phyloP scores from a whole-genome alignment of 2,329 filamentous ascomycete genomes.

The Trichoderma koningiopsis region DNA sequence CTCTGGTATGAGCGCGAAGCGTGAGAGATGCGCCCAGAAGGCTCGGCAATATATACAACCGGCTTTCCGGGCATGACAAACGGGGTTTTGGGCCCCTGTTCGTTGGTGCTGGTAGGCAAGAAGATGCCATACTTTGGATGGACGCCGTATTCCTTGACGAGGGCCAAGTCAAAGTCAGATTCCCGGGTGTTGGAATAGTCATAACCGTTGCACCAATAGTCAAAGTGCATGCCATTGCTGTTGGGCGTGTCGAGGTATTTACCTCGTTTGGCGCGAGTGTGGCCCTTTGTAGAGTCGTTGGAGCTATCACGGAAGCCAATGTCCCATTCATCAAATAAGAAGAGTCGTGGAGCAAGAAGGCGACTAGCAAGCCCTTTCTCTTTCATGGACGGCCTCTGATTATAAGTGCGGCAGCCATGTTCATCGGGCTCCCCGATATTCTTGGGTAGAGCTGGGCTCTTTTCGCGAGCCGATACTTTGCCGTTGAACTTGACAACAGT shows the following conservation, averaged over 20 bases:
- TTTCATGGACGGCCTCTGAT: slow-evolving; percentile 44
- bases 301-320: slow-evolving; percentile 63
- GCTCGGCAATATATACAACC: slow-evolving; percentile 51
- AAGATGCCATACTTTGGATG: slow-evolving; percentile 59
- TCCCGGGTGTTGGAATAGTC: slow-evolving; percentile 53
- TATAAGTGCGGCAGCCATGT: slow-evolving; percentile 52
- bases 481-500: slow-evolving; percentile 34
- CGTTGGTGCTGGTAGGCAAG: slow-evolving; percentile 51
- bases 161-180: slow-evolving; percentile 54
- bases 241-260: slow-evolving; percentile 58
- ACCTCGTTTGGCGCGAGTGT: slow-evolving; percentile 55
- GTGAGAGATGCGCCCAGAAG: slow-evolving; percentile 51
- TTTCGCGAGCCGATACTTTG: slow-evolving; percentile 40
- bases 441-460: slow-evolving; percentile 44
- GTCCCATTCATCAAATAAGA: slow-evolving; percentile 54
- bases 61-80: slow-evolving; percentile 51
- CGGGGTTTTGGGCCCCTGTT: slow-evolving; percentile 43
- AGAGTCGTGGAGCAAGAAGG: slow-evolving; percentile 51
- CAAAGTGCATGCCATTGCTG: slow-evolving; percentile 56
- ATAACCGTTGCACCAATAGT: slow-evolving; percentile 56
- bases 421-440: slow-evolving; percentile 52
- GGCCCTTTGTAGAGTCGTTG: slow-evolving; percentile 57
- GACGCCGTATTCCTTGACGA: slow-evolving; percentile 52
- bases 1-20: slow-evolving; percentile 49
- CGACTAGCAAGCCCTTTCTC: slow-evolving; percentile 54